Evolutionary conservation across 1,139 yeast genomes (phyloP), one percentile per base, ranked within the genome.

Genomic region (Eremothecium coryli): DNA sequence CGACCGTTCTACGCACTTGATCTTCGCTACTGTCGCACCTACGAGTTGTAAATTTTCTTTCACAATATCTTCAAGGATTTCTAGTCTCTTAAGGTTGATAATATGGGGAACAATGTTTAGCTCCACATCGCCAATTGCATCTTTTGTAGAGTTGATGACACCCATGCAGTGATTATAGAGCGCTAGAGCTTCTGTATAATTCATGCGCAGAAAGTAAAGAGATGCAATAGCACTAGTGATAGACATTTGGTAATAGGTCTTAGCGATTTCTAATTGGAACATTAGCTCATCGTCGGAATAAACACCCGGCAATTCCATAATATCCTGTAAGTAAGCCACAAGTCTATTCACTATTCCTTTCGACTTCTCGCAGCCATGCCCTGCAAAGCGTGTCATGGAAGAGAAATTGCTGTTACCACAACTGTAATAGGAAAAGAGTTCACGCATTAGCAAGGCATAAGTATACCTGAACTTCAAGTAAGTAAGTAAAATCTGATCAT

Each of bases 261-360:
- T 46, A 12, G 41, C 31, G 9, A 54, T 52, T 14, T 66, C 70
- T 37, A 86, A 63, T 9, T 82, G 71, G 12, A 61, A 58, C 42
- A 63, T 56, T 37, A 88, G 65, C 22, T 71, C 78, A 37, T 82
- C 93, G 51, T 85, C 95, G 39, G 82, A 82, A 52, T 80, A 76
- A 15, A 88, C 94, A 66, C 97, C 97, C 0, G 96, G 95, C 36
- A 88, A 67, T 41, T 84, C 94, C 50, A 71, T 66, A 32, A 85
- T 59, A 45, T 80, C 79, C 5, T 60, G 61, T 18, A 78, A 58
- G 23, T 46, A 50, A 21, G 46, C 45, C 9, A 40, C 37, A 15
- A 54, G 29, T 32, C 50, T 54, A 12, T 46, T 48, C 12, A 48
- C 49, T 23, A 54, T 47, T 38, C 56, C 52, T 23, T 54, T 54